These are phyloP conservation scores for Phylloboletellus chloephorus DNA, from an alignment of 1,284 basidiomycete genomes.

Conservation along the genomic window DNA sequence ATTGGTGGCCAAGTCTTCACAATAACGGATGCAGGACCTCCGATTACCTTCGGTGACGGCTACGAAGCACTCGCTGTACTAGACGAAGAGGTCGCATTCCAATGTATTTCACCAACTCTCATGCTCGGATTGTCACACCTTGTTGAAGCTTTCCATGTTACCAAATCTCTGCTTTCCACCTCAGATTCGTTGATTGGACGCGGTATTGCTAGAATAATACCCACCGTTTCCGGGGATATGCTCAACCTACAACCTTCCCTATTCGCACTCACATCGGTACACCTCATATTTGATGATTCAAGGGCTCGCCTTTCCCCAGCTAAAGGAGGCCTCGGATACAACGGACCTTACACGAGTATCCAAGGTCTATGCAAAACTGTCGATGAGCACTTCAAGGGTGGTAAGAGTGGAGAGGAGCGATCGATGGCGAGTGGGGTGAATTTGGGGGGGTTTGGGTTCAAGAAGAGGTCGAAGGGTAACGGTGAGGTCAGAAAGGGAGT, in stretches of 20 bases:
- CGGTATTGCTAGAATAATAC: constrained; percentile 39
- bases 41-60: constrained; percentile 56
- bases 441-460: constrained; percentile 20
- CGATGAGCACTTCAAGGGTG: constrained; percentile 44
- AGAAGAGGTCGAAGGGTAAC: constrained; percentile 2
- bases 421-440: constrained; percentile 28
- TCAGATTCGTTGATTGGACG: constrained; percentile 29
- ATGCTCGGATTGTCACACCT: constrained; percentile 51
- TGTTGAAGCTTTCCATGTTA: constrained; percentile 51
- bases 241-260: constrained; percentile 65
- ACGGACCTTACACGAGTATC: constrained; percentile 52
- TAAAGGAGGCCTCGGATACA: constrained; percentile 64
- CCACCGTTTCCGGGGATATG: constrained; percentile 47
- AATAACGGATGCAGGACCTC: constrained; percentile 57
- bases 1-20: constrained; percentile 66
- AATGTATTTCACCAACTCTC: constrained; percentile 46
- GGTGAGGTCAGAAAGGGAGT: constrained; percentile 11
- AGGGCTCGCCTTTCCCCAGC: constrained; percentile 52
- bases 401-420: constrained; percentile 32
- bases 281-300: constrained; percentile 67
- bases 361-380: constrained; percentile 50
- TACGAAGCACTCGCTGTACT: constrained; percentile 47
- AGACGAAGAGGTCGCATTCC: constrained; percentile 49
- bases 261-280: constrained; percentile 56
- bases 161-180: constrained; percentile 35